Base-by-base conservation (phyloP, 129 eudicot species). In the Artemisia annua region DNA sequence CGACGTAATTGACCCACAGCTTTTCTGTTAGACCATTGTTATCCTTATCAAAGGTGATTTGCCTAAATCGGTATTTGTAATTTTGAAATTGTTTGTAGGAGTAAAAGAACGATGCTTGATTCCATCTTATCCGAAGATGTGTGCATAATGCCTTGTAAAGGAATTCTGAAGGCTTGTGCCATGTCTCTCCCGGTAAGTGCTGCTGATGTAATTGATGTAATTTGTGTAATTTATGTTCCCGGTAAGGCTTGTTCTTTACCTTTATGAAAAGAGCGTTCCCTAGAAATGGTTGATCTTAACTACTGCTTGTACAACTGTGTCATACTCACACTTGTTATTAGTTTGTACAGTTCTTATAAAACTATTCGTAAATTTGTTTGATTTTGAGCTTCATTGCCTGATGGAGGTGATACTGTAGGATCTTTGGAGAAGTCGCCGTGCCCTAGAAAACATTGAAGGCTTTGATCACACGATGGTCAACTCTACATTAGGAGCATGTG, bases 151-250 rank as follows among this genome's bases (percentile, higher is more conserved):
- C 98, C 98, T 82, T 85, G 92, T 72, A 93, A 80, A 89, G 98
- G 98, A 75, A 74, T 84, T 30, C 67, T 93, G 43, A 84, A 72
- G 77, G 92, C 85, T 48, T 93, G 96, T 87, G 93, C 97, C 61
- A 89, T 93, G 95, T 86, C 75, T 81, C 89, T 93, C 71, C 97
- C 96, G 44, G 98, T 89, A 82, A 93, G 98, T 63, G 10, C 16
- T 14, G 11, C 59, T 14, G 59, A 22, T 12, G 11, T n/a, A 51
- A n/a, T n/a, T n/a, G n/a, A n/a, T n/a, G n/a, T n/a, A n/a, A n/a
- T n/a, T n/a, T n/a, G n/a, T n/a, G n/a, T n/a, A n/a, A n/a, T n/a
- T n/a, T n/a, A n/a, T n/a, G n/a, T n/a, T n/a, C n/a, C n/a, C n/a
- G n/a, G n/a, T n/a, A n/a, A n/a, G n/a, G n/a, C n/a, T n/a, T n/a